These are phyloP conservation scores for Austroboletus eburneus DNA, from an alignment of 768 basidiomycete genomes.

Conservation along the genomic window DNA sequence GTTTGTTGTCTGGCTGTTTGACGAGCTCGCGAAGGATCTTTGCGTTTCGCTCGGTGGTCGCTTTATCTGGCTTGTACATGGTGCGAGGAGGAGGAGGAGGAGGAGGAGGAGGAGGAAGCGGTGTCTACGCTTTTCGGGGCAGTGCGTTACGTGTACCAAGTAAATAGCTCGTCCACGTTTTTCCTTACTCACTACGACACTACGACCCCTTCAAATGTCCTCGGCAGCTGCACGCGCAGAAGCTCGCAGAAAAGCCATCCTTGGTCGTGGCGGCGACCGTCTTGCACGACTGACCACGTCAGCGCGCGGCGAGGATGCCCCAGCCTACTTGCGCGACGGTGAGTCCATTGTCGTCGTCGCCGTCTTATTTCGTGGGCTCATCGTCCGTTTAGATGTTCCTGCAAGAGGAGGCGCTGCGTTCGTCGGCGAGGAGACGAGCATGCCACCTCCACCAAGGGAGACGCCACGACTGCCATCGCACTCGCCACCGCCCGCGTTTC, in stretches of 20 bases:
- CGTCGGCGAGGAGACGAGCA: slow-evolving; percentile 34
- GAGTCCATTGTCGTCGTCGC: neutral
- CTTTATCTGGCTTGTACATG: slow-evolving; percentile 68
- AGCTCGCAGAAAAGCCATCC: slow-evolving; percentile 73
- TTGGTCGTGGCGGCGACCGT: slow-evolving; percentile 65
- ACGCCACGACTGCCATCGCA: slow-evolving; percentile 18
- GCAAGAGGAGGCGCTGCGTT: slow-evolving; percentile 24
- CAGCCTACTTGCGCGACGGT: slow-evolving; percentile 51
- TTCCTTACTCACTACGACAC: neutral
- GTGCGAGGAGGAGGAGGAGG: neutral
- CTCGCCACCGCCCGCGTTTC: slow-evolving; percentile 29
- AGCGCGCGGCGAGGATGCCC: slow-evolving; percentile 64
- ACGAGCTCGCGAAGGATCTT: slow-evolving; percentile 81
- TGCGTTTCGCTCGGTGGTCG: slow-evolving; percentile 76
- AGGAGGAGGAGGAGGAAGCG: neutral
- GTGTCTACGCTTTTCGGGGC: too few relatives aligned
- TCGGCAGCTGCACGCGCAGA: slow-evolving; percentile 69
- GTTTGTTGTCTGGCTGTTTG: slow-evolving; percentile 86
- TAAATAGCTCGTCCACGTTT: slow-evolving; percentile 11
- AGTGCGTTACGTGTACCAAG: too few relatives aligned
- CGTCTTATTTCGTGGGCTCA: neutral
- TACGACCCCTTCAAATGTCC: slow-evolving; percentile 15
- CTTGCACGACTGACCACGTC: slow-evolving; percentile 77
- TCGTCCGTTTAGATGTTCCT: slow-evolving; percentile 9
- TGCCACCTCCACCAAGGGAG: slow-evolving; percentile 25